These are phyloP conservation scores for Debaryomyces robertsiae DNA, from an alignment of 1,139 yeast genomes.

Conservation along the genomic window DNA sequence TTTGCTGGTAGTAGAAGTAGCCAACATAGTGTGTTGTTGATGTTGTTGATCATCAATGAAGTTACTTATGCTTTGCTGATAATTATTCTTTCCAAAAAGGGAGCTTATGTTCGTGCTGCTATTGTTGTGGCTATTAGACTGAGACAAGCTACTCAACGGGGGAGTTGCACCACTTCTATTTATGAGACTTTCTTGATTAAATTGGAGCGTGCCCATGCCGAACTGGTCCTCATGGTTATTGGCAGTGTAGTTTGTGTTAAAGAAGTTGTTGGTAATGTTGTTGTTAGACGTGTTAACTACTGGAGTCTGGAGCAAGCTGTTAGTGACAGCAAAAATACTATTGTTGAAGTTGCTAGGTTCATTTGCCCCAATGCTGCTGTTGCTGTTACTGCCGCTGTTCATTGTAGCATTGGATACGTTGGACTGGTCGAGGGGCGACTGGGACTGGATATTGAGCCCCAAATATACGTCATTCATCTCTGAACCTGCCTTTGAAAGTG, in stretches of 20 bases:
- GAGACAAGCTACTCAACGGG: constrained; percentile 1
- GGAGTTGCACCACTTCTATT: constrained; percentile 6
- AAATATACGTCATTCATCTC: constrained; percentile 7
- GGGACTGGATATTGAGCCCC: constrained; percentile 6
- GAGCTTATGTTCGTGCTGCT: constrained; percentile 20
- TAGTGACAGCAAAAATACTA: constrained; percentile 18
- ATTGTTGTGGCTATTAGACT: constrained; percentile 3
- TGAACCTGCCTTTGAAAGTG: constrained; percentile 4
- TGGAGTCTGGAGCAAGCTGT: constrained; percentile 34
- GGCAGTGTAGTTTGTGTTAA: constrained; percentile 31
- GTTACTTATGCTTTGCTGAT: constrained; percentile 15
- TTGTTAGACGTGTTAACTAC: constrained; percentile 31
- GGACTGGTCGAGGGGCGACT: constrained; percentile 4
- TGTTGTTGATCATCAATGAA: constrained; percentile 18
- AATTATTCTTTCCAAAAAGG: constrained; percentile 19
- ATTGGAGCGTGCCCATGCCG: constrained; percentile 39
- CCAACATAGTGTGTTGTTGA: no score
- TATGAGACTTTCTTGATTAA: constrained; percentile 17
- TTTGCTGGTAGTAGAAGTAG: neutral
- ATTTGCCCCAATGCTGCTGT: neutral
- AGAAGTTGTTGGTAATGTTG: constrained; percentile 39
- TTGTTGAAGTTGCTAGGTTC: neutral
- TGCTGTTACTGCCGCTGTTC: neutral
- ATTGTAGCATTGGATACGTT: neutral
- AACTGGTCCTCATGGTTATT: constrained; percentile 32